Evolutionary conservation across 768 basidiomycete genomes (phyloP), one percentile per base, ranked within the genome.

Genomic region (Cystoderma amianthinum): DNA sequence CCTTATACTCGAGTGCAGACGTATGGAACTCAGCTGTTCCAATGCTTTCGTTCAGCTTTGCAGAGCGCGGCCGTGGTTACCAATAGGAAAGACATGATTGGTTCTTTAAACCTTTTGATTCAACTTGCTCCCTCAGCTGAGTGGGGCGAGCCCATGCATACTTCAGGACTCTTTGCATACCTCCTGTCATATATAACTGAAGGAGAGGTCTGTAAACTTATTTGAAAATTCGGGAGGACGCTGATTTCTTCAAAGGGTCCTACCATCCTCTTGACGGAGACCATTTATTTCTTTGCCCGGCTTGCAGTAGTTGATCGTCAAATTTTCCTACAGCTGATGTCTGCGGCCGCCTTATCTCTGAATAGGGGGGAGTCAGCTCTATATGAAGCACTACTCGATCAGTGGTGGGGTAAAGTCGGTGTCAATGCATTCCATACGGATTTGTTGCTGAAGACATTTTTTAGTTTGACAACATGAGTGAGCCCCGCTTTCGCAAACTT

Each of bases 381-480:
- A 2, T 85, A 78, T 61, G 80, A 86, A 41, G 59, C 64, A 2
- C 56, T 94, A 18, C 59, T 94, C 39, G 80, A 88, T 49, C 82
- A 85, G 47, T 92, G 87, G 82, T 86, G 85, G 78, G 76, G 76
- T 30, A 83, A 83, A 57, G 89, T 85, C 58, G 46, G 68, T 63
- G n/a, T 22, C 32, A 15, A 4, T 36, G n/a, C 35, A 32, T 18
- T 21, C 46, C 18, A 16, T 33, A 18, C 19, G 6, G 19, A 13
- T 28, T 28, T n/a, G 25, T 28, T 28, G n/a, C 7, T 28, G 25
- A n/a, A n/a, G 25, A 7, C 25, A 28, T 28, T 28, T 7, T 36
- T 2, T 51, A 95, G 92, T 90, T 93, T 56, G 92, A 95, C 59
- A 85, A 82, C 55, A 86, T 93, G 80, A 85, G 85, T 12, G 87